A percentile compares a stretch with the other conserved stretches of the same genome.
phyloP scores from a whole-genome alignment of 139 green algal genomes.

The Pseudopediastrum boryanum region DNA sequence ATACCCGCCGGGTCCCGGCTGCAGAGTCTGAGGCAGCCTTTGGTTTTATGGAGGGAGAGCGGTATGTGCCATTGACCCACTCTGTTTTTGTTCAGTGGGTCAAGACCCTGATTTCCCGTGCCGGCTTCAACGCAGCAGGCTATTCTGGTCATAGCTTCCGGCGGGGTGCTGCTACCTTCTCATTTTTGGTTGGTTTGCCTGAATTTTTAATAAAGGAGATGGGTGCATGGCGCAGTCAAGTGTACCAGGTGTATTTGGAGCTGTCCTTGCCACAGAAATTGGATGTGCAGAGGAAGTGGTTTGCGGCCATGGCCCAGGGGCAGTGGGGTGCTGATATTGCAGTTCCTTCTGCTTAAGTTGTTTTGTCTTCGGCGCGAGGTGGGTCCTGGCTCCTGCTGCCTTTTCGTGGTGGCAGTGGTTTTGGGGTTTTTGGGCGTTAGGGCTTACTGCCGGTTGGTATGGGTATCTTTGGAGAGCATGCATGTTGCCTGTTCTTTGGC shows the following conservation, averaged over 20 bases:
- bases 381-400: no score
- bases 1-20: background rate
- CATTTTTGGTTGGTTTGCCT: background rate
- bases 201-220: conserved; percentile 1
- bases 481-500: no score
- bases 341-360: no score
- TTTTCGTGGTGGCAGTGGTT: no score
- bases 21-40: background rate
- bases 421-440: no score
- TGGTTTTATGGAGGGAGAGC: background rate
- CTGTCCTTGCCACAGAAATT: background rate
- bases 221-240: conserved; percentile 6
- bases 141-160: conserved; percentile 6
- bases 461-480: no score
- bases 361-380: no score
- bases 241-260: conserved; percentile 13
- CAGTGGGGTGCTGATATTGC: background rate
- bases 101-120: background rate
- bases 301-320: background rate
- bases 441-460: no score
- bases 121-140: background rate
- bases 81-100: background rate
- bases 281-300: background rate
- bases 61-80: conserved; percentile 2
- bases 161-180: background rate